These are phyloP conservation scores for Xeromyces bisporus DNA, from an alignment of 495 filamentous ascomycete species.

Conservation along the genomic window DNA sequence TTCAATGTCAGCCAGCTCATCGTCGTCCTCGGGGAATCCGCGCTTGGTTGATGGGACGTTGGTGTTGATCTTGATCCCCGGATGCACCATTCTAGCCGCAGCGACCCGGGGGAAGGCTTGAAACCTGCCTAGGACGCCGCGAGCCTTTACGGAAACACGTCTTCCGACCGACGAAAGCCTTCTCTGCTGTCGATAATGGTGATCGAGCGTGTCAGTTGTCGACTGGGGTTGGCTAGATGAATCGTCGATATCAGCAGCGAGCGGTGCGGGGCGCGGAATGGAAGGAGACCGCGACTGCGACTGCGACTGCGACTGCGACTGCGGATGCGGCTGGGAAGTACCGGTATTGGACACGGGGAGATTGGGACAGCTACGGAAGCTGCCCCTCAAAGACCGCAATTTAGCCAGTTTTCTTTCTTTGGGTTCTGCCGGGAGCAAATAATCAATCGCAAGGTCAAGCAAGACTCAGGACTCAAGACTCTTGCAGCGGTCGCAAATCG, in stretches of 20 bases:
- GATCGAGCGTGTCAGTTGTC: conserved; percentile 17
- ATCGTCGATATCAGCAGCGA: conserved; percentile 15
- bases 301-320: no score
- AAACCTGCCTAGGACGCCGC: conserved; percentile 32
- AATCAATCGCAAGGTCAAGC: conserved; percentile 7
- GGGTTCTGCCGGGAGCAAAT: conserved; percentile 12
- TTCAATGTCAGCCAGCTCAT: conserved; percentile 15
- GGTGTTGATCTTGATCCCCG: conserved; percentile 31
- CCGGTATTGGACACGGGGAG: conserved; percentile 23
- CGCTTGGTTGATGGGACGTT: conserved; percentile 27
- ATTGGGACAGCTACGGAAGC: conserved; percentile 36
- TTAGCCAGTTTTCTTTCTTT: conserved; percentile 34
- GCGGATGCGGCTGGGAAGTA: conserved; percentile 20
- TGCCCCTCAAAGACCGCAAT: conserved; percentile 28
- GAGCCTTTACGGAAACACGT: conserved; percentile 28
- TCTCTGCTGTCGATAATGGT: conserved; percentile 16
- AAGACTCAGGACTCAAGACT: no score
- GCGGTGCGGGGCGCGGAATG: conserved; percentile 10
- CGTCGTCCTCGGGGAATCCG: conserved; percentile 19
- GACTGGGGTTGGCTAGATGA: conserved; percentile 15
- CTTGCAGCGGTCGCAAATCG: neutral
- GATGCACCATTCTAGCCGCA: conserved; percentile 31
- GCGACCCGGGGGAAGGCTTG: conserved; percentile 28
- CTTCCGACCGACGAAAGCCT: conserved; percentile 16
- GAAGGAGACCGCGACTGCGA: conserved; percentile 13